Evolutionary conservation across 2,329 filamentous ascomycete species (phyloP).

Genomic region (Zarea fungicola): DNA sequence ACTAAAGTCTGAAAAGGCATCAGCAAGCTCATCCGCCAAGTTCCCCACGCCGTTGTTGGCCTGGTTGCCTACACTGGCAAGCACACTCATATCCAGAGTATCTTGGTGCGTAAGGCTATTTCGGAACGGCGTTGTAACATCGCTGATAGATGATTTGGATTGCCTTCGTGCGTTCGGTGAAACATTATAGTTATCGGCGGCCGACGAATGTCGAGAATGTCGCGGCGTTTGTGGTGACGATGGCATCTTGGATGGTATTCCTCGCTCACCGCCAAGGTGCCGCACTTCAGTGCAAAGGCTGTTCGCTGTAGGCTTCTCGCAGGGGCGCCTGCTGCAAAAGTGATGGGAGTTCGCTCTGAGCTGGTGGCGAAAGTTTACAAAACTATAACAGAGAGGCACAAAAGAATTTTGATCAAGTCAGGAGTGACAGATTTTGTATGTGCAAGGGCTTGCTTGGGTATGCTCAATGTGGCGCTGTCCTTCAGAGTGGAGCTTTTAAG

Average conservation of each 20-base stretch:
- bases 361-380: no score
- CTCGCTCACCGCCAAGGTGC: constrained; percentile 14
- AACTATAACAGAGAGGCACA: no score
- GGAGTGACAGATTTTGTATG: background rate
- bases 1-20: constrained; percentile 62
- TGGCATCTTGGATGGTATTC: constrained; percentile 23
- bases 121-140: constrained; percentile 43
- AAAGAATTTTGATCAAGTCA: background rate
- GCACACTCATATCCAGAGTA: constrained; percentile 40
- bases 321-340: background rate
- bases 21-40: constrained; percentile 74
- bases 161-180: constrained; percentile 43
- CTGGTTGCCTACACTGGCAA: constrained; percentile 36
- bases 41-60: constrained; percentile 63
- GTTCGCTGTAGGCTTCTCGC: constrained; percentile 1
- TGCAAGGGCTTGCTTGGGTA: background rate
- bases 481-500: constrained; percentile 5
- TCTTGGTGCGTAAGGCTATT: constrained; percentile 46
- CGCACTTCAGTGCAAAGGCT: background rate
- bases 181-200: constrained; percentile 43
- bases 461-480: constrained; percentile 5
- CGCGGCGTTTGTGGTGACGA: constrained; percentile 50
- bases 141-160: constrained; percentile 47
- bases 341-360: no score
- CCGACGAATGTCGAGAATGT: constrained; percentile 55